Base-by-base conservation (phyloP, 2,329 filamentous ascomycete species). In the Penicillium freii region DNA sequence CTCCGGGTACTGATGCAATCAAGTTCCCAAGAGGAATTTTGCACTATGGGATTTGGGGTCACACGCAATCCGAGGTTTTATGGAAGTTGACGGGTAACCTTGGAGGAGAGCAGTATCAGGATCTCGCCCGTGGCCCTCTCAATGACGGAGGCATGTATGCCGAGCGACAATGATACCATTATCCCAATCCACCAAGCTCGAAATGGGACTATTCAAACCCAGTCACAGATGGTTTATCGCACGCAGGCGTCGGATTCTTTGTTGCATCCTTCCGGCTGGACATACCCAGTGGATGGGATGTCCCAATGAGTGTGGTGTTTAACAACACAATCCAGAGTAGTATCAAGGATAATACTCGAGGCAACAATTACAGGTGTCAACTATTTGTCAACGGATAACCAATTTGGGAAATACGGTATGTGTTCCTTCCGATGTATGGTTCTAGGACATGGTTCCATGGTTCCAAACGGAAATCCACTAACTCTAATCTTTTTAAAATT, bases 41-140 rank as follows among this genome's bases (percentile, higher is more conserved):
- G 2, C 70, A 76, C 34, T 74, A 75, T 21, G 54, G 62, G n/a
- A 62, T 81, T 19, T 71, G 73, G 19, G 71, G 76, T 36, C 60
- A 67, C 19, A 67, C 70, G 0, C 63, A 68, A 29, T 58, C 58
- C 1, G 62, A 62, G 9, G 58, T 76, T 7, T 62, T 62, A 2
- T 84, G 82, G 82, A 83, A 82, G 61, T 61, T 84, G 7, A 82
- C 81, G 0, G 82, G 82, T 4, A 84, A 84, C 57, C 72, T 84
- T 0, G 80, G 79, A 4, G 82, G 81, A 15, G 82, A 84, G 60
- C 68, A 79, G 54, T 82, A 83, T 65, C 51, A 54, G 3, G 81
- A 84, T 58, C 66, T 73, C 1, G 70, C 70, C 6, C 77, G 82
- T 23, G 82, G 82, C 0, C 82, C 82, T 1, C 68, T 83, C 6